Percentiles rank a stretch among this genome's conserved stretches.
Conservation (phyloP, 2,329 filamentous ascomycete genomes). For the Pseudogymnoascus sp. region DNA sequence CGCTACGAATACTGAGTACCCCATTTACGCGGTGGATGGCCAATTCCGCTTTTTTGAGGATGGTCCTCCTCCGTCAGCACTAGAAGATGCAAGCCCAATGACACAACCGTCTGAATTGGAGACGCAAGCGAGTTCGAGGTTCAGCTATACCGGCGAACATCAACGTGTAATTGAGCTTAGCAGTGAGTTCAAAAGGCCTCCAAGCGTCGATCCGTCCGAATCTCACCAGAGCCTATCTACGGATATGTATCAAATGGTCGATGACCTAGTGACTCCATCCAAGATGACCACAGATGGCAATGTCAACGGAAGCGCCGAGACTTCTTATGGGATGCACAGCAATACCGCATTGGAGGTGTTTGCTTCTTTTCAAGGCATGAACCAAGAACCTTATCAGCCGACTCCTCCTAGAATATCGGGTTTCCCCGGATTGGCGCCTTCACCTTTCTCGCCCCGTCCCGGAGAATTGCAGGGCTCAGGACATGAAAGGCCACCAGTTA, state of each 20-base stretch:
- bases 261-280: constrained; percentile 41
- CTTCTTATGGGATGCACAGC: constrained; percentile 50
- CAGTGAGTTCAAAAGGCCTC: not conserved
- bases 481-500: not conserved
- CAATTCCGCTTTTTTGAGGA: constrained; percentile 47
- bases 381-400: constrained; percentile 18
- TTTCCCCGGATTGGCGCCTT: constrained; percentile 39
- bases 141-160: not conserved
- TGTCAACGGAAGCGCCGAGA: constrained; percentile 28
- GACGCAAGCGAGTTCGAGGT: not conserved
- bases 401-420: constrained; percentile 29
- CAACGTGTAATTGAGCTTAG: not conserved
- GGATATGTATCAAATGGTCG: constrained; percentile 52
- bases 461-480: constrained; percentile 26
- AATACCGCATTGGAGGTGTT: constrained; percentile 45
- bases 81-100: constrained; percentile 40
- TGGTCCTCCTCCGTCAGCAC: constrained; percentile 24
- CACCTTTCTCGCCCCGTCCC: constrained; percentile 36
- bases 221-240: constrained; percentile 32
- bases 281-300: constrained; percentile 19
- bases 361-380: constrained; percentile 29
- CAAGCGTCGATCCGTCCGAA: constrained; percentile 18
- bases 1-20: constrained; percentile 39
- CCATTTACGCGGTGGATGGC: constrained; percentile 36
- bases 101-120: not conserved